phyloP scores from a whole-genome alignment of 2,329 filamentous ascomycete genomes.

The Aphanocladium album region DNA sequence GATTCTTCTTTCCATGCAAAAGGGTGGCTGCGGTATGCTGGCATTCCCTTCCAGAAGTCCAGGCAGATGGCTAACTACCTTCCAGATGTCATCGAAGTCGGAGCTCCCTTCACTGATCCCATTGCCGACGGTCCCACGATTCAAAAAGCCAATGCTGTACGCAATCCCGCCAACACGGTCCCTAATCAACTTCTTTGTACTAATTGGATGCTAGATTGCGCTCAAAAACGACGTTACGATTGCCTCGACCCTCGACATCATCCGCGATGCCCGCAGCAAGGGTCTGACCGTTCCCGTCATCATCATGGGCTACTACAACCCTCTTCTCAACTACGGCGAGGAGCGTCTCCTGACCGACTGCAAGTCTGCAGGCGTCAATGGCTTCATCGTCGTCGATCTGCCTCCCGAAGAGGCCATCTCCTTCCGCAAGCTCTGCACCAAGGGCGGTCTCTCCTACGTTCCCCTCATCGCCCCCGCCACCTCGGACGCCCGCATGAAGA shows the following conservation, averaged over 20 bases:
- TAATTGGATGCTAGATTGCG: constrained; percentile 45
- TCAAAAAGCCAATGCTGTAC: constrained; percentile 85
- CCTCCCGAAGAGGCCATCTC: constrained; percentile 92
- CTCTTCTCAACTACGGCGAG: constrained; percentile 88
- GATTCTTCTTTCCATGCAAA: constrained; percentile 84
- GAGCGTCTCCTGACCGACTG: constrained; percentile 82
- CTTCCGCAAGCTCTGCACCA: constrained; percentile 80
- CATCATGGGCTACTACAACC: constrained; percentile 99
- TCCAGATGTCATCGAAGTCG: constrained; percentile 84
- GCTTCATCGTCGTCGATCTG: constrained; percentile 94
- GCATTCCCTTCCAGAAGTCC: not conserved
- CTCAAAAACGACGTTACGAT: constrained; percentile 86
- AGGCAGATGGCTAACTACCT: constrained; percentile 2
- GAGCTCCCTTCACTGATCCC: constrained; percentile 94
- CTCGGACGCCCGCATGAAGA: constrained; percentile 87
- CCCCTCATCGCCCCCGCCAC: constrained; percentile 95
- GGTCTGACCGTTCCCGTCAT: constrained; percentile 80
- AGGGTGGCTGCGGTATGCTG: constrained; percentile 75
- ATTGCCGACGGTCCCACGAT: constrained; percentile 98
- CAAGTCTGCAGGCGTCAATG: constrained; percentile 79
- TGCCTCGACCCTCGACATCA: constrained; percentile 72
- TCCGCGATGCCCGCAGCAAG: constrained; percentile 69
- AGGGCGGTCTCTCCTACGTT: constrained; percentile 76
- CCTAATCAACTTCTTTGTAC: not conserved
- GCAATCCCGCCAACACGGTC: not conserved